A percentile compares a stretch with the other conserved stretches of the same genome.
phyloP scores from a whole-genome alignment of 78 protist genomes.

The Dictyostelium citrinum region DNA sequence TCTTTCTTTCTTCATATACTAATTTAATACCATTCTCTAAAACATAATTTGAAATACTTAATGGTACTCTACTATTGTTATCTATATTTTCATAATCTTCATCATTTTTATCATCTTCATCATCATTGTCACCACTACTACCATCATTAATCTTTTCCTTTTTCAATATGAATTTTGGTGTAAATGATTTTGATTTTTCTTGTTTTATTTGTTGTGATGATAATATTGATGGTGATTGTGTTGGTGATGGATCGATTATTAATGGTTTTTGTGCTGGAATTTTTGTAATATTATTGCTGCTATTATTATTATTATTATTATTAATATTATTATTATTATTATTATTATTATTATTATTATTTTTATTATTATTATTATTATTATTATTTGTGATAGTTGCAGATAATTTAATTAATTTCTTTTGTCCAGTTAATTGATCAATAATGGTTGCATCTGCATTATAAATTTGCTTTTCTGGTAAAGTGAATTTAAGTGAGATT shows the following conservation, averaged over 20 bases:
- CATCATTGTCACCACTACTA: too few relatives aligned
- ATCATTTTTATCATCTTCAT: background rate
- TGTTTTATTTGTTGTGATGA: background rate
- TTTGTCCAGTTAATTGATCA: background rate
- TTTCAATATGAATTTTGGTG: background rate
- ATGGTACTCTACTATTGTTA: background rate
- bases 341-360: too few relatives aligned
- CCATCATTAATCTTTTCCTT: background rate
- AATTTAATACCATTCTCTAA: conserved; percentile 13
- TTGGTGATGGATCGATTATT: conserved; percentile 14
- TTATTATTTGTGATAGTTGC: background rate
- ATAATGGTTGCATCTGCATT: background rate
- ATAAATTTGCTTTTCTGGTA: background rate
- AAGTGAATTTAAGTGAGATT: background rate
- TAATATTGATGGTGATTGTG: background rate
- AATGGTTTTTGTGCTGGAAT: background rate
- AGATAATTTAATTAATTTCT: conserved; percentile 11
- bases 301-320: background rate
- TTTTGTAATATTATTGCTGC: background rate
- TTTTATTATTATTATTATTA: background rate
- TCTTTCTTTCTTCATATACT: conserved; percentile 17
- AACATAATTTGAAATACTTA: conserved; percentile 18
- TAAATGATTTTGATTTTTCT: background rate
- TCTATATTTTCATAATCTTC: background rate
- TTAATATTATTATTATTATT: background rate